Base-by-base conservation (phyloP, 2,329 filamentous ascomycete species). In the Neoascochyta sp. region DNA sequence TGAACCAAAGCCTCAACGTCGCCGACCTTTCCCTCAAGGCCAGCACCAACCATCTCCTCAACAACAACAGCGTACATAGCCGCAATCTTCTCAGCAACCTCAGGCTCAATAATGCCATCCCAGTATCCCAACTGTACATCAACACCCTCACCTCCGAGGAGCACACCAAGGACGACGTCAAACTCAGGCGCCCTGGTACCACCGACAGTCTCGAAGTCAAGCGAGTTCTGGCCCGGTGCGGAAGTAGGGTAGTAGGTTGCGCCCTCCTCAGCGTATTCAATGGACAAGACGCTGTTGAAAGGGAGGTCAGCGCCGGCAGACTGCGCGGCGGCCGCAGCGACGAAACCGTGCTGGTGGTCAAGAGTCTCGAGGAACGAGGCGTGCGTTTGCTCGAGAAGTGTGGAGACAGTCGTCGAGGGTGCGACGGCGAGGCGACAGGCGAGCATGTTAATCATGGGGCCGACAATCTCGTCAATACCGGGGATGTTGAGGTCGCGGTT, bases 391-490 rank as follows among this genome's bases (percentile, higher is more conserved):
- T 11, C 34, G 34, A 3, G 23, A 22, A 8, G 30, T 24, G 16
- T 27, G 33, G 12, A 40, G 14, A 5, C 39, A 15, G 5, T 35
- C 26, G 5, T 9, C 7, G 11, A 27, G n/a, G 16, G n/a, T 28
- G 13, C 4, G 11, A 39, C 8, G 3, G 14, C 3, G 11, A 40
- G n/a, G 2, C 20, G n/a, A 24, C 41, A 45, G 2, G 24, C 32
- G 17, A 41, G 42, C 43, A 64, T 63, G 30, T 59, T 63, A 27
- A 65, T 60, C 26, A 63, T 57, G 1, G 62, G 47, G 1, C 69
- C 68, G 22, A 69, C 61, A 27, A 63, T 58, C 16, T 65, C 57
- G 20, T 68, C 57, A 7, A 71, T 65, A 2, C 58, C 61, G 2
- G 50, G 39, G 4, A 71, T 51, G 12, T 62, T 58, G 9, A 62